Conservation (phyloP, 768 basidiomycete species). For the Rhodocollybia butyracea region DNA sequence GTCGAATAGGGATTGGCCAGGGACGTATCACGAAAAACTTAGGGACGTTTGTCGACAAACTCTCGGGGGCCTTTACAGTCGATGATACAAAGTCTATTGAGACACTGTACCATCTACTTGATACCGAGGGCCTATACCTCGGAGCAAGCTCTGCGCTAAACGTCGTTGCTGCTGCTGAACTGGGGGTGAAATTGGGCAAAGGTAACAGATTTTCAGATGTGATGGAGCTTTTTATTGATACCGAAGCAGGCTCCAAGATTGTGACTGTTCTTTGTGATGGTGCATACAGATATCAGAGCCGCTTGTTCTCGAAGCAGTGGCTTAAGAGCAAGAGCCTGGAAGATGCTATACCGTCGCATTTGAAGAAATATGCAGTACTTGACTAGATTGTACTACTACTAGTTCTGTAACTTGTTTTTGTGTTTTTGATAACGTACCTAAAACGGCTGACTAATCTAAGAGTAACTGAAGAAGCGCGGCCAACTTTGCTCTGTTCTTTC, state of each 20-base stretch:
- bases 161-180: conserved; percentile 88
- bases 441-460: conserved; percentile 3
- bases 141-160: conserved; percentile 94
- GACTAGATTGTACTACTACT: conserved; percentile 40
- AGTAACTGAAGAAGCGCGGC: conserved; percentile 3
- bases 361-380: conserved; percentile 89
- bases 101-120: conserved; percentile 91
- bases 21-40: conserved; percentile 94
- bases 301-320: conserved; percentile 94
- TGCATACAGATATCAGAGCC: conserved; percentile 95
- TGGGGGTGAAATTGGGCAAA: conserved; percentile 81
- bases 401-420: neutral
- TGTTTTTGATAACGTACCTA: neutral
- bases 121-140: conserved; percentile 90
- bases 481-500: conserved; percentile 1
- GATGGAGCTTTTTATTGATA: neutral
- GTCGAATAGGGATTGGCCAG: conserved; percentile 82
- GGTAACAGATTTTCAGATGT: conserved; percentile 36
- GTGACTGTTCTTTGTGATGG: conserved; percentile 94
- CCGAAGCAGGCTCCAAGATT: conserved; percentile 64
- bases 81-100: conserved; percentile 86
- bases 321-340: conserved; percentile 75
- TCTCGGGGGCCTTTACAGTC: conserved; percentile 84
- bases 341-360: conserved; percentile 72
- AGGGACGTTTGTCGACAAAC: conserved; percentile 69